These are phyloP conservation scores for Cladophialophora carrionii DNA, from an alignment of 2,329 filamentous ascomycete species.

Conservation along the genomic window DNA sequence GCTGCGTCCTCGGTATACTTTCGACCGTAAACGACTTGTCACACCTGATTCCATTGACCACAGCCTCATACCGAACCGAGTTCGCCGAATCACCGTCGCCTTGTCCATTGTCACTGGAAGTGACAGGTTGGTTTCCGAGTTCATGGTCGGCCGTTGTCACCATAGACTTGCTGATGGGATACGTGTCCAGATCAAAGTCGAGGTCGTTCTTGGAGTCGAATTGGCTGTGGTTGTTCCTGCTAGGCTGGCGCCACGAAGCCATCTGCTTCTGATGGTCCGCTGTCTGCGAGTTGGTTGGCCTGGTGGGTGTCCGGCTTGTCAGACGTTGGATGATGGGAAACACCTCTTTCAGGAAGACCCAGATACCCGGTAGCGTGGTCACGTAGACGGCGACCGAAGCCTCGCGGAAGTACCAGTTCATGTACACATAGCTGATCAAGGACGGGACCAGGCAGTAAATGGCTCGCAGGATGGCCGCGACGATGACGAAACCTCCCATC, in stretches of 20 bases:
- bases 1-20: conserved; percentile 13
- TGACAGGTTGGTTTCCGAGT: conserved; percentile 8
- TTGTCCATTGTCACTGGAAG: conserved; percentile 1
- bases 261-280: conserved; percentile 1
- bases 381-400: conserved; percentile 52
- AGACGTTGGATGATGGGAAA: conserved; percentile 43
- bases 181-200: conserved; percentile 27
- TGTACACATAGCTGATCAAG: conserved; percentile 44
- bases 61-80: conserved; percentile 19
- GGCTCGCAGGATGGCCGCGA: conserved; percentile 55
- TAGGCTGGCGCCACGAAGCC: conserved; percentile 4
- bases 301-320: conserved; percentile 15
- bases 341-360: conserved; percentile 55
- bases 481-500: conserved; percentile 53
- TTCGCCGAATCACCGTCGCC: conserved; percentile 25
- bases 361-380: conserved; percentile 57
- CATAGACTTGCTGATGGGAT: conserved; percentile 29
- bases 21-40: conserved; percentile 31
- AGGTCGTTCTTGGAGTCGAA: conserved; percentile 22
- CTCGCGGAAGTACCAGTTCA: conserved; percentile 56
- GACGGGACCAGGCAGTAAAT: conserved; percentile 51
- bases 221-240: conserved; percentile 13
- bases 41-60: conserved; percentile 24
- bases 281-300: conserved; percentile 15
- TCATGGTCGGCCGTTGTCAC: conserved; percentile 19